Evolutionary conservation across 225 moss, liverwort and hornwort genomes (phyloP).

Genomic region (Physcomitrellopsis africana): DNA sequence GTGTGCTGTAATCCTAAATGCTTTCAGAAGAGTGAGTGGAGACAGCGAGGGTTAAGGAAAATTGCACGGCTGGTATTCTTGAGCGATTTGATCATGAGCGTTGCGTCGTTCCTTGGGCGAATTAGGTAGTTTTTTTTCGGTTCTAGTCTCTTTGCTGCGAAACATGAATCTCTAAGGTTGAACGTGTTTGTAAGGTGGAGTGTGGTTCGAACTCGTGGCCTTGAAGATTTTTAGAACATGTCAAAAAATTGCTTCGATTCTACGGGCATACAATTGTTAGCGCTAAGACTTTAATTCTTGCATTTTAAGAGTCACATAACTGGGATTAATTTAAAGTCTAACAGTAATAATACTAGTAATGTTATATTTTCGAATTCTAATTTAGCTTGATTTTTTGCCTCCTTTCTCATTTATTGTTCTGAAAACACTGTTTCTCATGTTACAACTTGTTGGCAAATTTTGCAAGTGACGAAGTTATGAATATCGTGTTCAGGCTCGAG

Average conservation of each 20-base stretch:
- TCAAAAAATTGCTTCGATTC: not conserved
- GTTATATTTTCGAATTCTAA: no score
- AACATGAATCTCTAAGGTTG: no score
- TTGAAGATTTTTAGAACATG: slow-evolving; percentile 11
- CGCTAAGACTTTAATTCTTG: not conserved
- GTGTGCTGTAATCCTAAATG: not conserved
- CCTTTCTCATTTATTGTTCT: slow-evolving; percentile 10
- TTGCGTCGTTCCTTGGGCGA: not conserved
- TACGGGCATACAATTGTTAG: no score
- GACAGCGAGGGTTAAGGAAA: not conserved
- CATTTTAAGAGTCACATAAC: not conserved
- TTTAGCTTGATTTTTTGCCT: not conserved
- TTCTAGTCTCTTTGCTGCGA: not conserved
- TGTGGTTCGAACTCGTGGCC: slow-evolving; percentile 11
- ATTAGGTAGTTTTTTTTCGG: not conserved
- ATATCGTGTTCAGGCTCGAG: not conserved
- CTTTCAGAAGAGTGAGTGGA: not conserved
- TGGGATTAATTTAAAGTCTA: not conserved
- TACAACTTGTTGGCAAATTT: not conserved
- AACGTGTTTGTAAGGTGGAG: not conserved
- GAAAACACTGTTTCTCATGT: not conserved
- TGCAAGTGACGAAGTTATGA: not conserved
- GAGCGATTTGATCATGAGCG: not conserved
- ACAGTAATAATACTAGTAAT: no score
- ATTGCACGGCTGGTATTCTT: not conserved